Conservation (phyloP, 257 asterid genomes). For the Asclepias syriaca region DNA sequence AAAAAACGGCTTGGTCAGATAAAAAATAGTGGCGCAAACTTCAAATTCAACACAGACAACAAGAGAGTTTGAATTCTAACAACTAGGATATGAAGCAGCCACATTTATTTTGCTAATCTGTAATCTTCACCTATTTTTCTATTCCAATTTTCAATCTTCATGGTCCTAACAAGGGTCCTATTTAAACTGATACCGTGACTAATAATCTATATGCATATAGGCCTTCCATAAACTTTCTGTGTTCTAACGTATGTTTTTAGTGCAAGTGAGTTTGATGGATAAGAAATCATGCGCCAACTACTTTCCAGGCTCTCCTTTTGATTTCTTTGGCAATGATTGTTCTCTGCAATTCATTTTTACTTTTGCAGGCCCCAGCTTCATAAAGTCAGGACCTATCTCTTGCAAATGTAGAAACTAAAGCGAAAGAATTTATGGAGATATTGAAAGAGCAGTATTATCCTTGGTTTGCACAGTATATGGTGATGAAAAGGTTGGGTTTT, state of each 20-base stretch:
- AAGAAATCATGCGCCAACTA: too few relatives aligned
- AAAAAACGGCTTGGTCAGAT: too few relatives aligned
- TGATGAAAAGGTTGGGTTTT: constrained; percentile 78
- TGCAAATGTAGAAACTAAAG: constrained; percentile 83
- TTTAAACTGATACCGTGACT: not conserved
- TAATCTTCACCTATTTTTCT: not conserved
- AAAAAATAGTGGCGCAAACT: too few relatives aligned
- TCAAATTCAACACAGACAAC: too few relatives aligned
- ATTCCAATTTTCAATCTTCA: not conserved
- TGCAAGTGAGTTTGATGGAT: too few relatives aligned
- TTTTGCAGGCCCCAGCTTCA: too few relatives aligned
- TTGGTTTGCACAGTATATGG: constrained; percentile 98
- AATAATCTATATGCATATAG: not conserved
- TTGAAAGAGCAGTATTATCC: constrained; percentile 73
- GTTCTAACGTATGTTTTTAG: constrained; percentile 12
- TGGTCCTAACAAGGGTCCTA: too few relatives aligned
- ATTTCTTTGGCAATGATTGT: too few relatives aligned
- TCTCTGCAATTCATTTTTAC: too few relatives aligned
- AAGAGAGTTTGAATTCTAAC: too few relatives aligned
- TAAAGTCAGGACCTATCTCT: too few relatives aligned
- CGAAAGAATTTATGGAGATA: constrained; percentile 73
- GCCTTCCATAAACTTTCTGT: not conserved
- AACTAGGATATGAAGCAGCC: not conserved
- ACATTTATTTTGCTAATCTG: not conserved
- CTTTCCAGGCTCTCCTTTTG: too few relatives aligned